Evolutionary conservation across 164 flowering plant species (phyloP), one percentile per base, ranked within the genome.

Genomic region (Paratinospora sagittata): DNA sequence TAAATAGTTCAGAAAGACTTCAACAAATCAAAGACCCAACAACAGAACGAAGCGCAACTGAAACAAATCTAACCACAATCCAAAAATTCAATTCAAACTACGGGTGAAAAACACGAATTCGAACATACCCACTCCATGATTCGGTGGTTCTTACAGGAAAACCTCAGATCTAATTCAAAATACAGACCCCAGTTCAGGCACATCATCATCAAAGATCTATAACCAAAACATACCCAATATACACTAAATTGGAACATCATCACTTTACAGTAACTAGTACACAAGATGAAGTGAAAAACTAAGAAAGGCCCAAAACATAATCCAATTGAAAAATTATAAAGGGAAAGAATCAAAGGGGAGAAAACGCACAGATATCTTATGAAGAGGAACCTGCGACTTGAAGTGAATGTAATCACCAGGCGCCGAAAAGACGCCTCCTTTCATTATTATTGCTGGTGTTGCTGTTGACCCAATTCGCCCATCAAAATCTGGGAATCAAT

Each of bases 331-430:
- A 13, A 49, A 34, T 34, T n/a, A n/a, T n/a, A n/a, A n/a, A n/a
- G n/a, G n/a, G n/a, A 77, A 58, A 30, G n/a, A 63, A 1, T 62
- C 45, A 60, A 61, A n/a, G 61, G 58, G 57, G 58, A 73, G 55
- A 66, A 78, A 52, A 65, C 84, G 39, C 82, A 96, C 99, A 66
- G 97, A 91, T 84, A 96, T 96, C 88, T 89, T 91, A 82, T 96
- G 98, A 58, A 96, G 98, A 65, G 99, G 97, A 68, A 93, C 99
- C 74, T 90, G 96, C 57, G 99, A 91, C 88, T 96, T n/a, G n/a
- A n/a, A n/a, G n/a, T n/a, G n/a, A n/a, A n/a, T n/a, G n/a, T n/a
- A n/a, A n/a, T n/a, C n/a, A n/a, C n/a, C n/a, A n/a, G n/a, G n/a
- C n/a, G n/a, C n/a, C n/a, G n/a, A n/a, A n/a, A n/a, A n/a, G n/a